Conservation (phyloP, 306 rosid genomes). For the Parietaria judaica region DNA sequence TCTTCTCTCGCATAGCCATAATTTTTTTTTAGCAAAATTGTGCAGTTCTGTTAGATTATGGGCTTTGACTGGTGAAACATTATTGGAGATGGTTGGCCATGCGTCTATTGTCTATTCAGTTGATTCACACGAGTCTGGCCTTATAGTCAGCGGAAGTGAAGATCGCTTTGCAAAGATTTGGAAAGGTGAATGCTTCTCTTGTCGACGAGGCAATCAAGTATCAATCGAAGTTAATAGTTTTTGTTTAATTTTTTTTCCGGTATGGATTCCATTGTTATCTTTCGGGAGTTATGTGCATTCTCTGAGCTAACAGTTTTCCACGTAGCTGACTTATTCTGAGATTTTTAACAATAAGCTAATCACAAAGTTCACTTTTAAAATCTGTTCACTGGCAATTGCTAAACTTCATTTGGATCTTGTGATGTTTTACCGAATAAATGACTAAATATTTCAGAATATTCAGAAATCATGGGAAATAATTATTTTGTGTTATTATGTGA, state of each 20-base stretch:
- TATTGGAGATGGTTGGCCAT: constrained; percentile 95
- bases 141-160: constrained; percentile 81
- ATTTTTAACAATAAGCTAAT: no score
- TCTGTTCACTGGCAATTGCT: no score
- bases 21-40: background rate
- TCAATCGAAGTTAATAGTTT: constrained; percentile 7
- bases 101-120: constrained; percentile 89
- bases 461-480: no score
- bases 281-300: background rate
- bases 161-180: constrained; percentile 86
- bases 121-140: constrained; percentile 81
- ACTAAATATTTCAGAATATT: no score
- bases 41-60: constrained; percentile 78
- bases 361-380: no score
- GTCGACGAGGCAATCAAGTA: background rate
- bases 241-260: constrained; percentile 3
- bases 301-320: no score
- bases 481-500: no score
- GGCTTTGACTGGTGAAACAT: constrained; percentile 71
- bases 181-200: constrained; percentile 55
- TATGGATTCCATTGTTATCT: background rate
- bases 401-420: no score
- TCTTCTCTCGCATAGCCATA: background rate
- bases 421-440: no score
- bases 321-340: no score